Evolutionary conservation across 2,329 filamentous ascomycete species (phyloP), one percentile per base, ranked within the genome.

Genomic region (Lasiodiplodia citricola): DNA sequence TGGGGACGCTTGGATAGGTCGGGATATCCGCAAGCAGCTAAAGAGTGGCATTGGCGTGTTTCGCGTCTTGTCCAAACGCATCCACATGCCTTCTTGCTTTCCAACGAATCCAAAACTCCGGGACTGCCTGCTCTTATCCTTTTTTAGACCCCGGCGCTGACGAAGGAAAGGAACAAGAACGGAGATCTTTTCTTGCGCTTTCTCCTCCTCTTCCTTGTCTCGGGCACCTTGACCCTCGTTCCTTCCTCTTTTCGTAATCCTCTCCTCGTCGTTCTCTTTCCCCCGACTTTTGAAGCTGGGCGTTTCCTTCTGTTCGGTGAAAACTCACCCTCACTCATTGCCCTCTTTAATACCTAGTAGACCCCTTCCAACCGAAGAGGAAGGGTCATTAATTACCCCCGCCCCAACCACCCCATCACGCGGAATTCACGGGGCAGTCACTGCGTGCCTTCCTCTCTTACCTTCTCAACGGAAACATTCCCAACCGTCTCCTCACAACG

Each of bases 1-100:
- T 28, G 8, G 44, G 44, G 44, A 3, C 6, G 31, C 28, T n/a
- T 37, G 31, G 7, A 18, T 25, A 47, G 44, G 18, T 23, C 16
- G 54, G 2, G 23, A 56, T n/a, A 56, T 35, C 55, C 38, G 60
- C 60, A 64, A 64, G 47, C 60, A 52, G 60, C 47, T 52, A 51
- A 35, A 63, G 23, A 50, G 55, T 57, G 37, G 55, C 8, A n/a
- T 35, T 52, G 28, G 60, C 47, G 60, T 52, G 60, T 64, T 52
- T 64, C 60, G 58, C 23, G 51, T 51, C 28, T 18, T 28, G 31
- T 23, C 60, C 25, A 52, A 64, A 25, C 8, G 16, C 41, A 51
- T 64, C 60, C 60, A 52, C n/a, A 52, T 41, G 31, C 60, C 44
- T 47, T 25, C 58, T 63, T 25, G 25, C 31, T 35, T 63, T 31